phyloP scores from a whole-genome alignment of 2,329 filamentous ascomycete genomes.

The Diaporthe caulivora region DNA sequence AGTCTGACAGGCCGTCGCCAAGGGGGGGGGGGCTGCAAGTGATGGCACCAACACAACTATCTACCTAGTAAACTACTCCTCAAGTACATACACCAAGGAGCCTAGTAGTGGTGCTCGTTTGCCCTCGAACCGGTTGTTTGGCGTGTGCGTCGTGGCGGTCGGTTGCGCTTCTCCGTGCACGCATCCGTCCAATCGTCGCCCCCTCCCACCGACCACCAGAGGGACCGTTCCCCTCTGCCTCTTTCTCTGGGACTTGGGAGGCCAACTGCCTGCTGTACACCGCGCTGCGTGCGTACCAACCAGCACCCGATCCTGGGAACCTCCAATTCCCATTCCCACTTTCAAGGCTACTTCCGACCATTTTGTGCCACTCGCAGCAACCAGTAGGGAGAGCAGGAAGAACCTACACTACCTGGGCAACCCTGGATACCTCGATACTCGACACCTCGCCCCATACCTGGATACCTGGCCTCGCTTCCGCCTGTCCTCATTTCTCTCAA shows the following conservation, averaged over 20 bases:
- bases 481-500: slow-evolving; percentile 43
- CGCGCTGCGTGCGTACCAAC: too few relatives aligned
- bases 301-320: slow-evolving; percentile 5
- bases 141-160: slow-evolving; percentile 21
- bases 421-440: slow-evolving; percentile 9
- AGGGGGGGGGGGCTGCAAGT: not conserved
- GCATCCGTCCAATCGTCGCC: not conserved
- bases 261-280: slow-evolving; percentile 3
- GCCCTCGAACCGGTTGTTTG: slow-evolving; percentile 7
- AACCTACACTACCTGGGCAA: not conserved
- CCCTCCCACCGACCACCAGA: not conserved
- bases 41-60: not conserved
- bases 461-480: slow-evolving; percentile 42
- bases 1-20: not conserved
- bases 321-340: slow-evolving; percentile 21
- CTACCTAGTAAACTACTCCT: too few relatives aligned
- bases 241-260: not conserved
- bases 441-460: slow-evolving; percentile 33
- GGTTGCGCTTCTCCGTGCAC: slow-evolving; percentile 15
- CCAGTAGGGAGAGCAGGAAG: too few relatives aligned
- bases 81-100: too few relatives aligned
- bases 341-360: slow-evolving; percentile 23
- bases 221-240: not conserved
- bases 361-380: slow-evolving; percentile 15
- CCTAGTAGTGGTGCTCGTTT: too few relatives aligned